A percentile compares a stretch with the other conserved stretches of the same genome.
Evolutionary conservation across 2,329 filamentous ascomycete species (phyloP).

Genomic region (Fusarium sp.): DNA sequence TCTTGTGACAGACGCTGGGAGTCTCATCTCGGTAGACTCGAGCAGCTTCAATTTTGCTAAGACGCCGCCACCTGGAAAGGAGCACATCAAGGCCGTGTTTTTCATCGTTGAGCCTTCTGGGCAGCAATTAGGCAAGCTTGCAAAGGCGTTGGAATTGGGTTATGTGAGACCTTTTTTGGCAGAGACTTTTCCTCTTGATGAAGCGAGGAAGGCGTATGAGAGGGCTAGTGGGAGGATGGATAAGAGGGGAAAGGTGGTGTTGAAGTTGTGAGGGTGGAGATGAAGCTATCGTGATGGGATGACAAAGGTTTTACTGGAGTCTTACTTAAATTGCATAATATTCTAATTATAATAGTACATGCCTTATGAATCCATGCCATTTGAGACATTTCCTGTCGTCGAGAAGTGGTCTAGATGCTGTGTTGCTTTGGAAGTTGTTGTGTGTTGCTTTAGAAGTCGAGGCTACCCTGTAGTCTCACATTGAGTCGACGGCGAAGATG

Average conservation of each 20-base stretch:
- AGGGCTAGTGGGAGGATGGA: constrained; percentile 13
- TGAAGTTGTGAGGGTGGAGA: background rate
- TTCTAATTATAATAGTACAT: background rate
- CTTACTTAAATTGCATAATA: background rate
- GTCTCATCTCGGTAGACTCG: constrained; percentile 32
- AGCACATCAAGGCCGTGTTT: constrained; percentile 1
- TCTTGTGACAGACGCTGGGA: constrained; percentile 40
- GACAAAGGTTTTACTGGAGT: background rate
- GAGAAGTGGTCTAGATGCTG: background rate
- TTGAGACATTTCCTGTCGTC: background rate
- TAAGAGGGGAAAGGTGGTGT: constrained; percentile 13
- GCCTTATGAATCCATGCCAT: background rate
- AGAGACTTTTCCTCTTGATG: constrained; percentile 7
- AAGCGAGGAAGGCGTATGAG: constrained; percentile 6
- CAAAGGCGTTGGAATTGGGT: background rate
- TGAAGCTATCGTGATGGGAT: background rate
- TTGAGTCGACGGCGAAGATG: background rate
- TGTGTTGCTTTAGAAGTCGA: background rate
- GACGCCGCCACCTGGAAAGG: background rate
- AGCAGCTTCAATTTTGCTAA: constrained; percentile 16
- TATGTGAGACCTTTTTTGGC: constrained; percentile 16
- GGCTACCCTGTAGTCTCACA: background rate
- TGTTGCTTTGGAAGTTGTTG: background rate
- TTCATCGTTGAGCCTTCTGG: constrained; percentile 16
- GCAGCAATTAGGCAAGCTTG: background rate